These are phyloP conservation scores for Arthrobotrys sinensis DNA, from an alignment of 2,329 filamentous ascomycete species.

Conservation along the genomic window DNA sequence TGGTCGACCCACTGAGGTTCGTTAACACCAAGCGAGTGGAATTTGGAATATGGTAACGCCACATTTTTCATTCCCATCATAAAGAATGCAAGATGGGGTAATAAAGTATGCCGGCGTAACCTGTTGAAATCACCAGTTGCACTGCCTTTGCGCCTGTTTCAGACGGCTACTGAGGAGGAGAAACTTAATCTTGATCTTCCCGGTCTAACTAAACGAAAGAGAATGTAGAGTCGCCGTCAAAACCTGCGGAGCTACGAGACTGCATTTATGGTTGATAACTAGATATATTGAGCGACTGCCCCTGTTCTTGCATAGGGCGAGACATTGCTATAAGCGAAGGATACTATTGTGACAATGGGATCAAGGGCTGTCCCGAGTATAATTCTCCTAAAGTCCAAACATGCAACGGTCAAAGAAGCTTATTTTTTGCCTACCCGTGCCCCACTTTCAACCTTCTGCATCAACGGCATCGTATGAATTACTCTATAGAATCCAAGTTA, in stretches of 20 bases:
- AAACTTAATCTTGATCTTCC: constrained; percentile 15
- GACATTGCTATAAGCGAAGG: constrained; percentile 38
- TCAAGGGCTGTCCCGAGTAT: constrained; percentile 13
- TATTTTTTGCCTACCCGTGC: background rate
- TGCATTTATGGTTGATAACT: background rate
- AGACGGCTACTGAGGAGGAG: background rate
- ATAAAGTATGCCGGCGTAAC: constrained; percentile 3
- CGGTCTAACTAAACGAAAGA: background rate
- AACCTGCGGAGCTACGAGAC: background rate
- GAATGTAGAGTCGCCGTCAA: constrained; percentile 7
- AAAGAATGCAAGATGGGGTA: background rate
- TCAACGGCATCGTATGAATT: constrained; percentile 60
- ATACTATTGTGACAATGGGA: constrained; percentile 1
- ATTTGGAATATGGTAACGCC: constrained; percentile 52
- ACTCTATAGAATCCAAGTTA: constrained; percentile 43
- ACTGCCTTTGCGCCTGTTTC: constrained; percentile 19
- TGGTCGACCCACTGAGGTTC: constrained; percentile 15
- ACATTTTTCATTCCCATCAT: constrained; percentile 24
- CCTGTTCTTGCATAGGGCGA: constrained; percentile 27
- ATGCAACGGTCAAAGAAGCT: constrained; percentile 10
- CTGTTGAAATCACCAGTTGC: background rate
- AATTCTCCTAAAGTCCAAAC: constrained; percentile 29
- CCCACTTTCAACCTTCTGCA: constrained; percentile 46
- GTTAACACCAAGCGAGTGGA: constrained; percentile 2
- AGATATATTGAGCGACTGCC: background rate